phyloP scores from a whole-genome alignment of 805 yeast genomes.

The Novakomyces olei region DNA sequence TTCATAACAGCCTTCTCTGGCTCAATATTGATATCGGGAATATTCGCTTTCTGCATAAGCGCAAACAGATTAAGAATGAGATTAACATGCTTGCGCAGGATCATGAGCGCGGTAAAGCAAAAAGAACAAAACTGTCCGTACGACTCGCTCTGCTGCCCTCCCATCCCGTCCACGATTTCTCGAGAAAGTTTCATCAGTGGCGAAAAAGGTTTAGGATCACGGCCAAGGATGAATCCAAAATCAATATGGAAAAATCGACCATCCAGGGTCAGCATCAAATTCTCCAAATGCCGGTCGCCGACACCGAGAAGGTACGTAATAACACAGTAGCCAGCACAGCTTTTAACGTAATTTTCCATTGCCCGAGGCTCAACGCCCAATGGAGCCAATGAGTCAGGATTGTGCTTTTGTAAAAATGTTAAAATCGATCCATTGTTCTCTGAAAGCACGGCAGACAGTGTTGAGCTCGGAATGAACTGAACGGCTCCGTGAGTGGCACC shows the following conservation, averaged over 20 bases:
- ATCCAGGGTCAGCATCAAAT: constrained; percentile 57
- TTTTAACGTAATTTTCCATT: constrained; percentile 84
- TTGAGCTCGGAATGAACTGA: constrained; percentile 83
- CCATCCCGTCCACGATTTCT: constrained; percentile 94
- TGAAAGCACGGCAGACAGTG: constrained; percentile 56
- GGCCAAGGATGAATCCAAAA: constrained; percentile 87
- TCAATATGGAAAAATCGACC: constrained; percentile 93
- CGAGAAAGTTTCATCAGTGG: constrained; percentile 95
- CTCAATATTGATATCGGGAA: constrained; percentile 72
- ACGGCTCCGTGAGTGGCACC: constrained; percentile 81
- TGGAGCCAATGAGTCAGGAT: constrained; percentile 25
- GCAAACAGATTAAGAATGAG: constrained; percentile 77
- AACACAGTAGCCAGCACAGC: constrained; percentile 91
- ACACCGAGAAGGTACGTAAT: constrained; percentile 86
- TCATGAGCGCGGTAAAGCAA: constrained; percentile 85
- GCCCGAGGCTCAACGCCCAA: constrained; percentile 32
- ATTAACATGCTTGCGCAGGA: constrained; percentile 71
- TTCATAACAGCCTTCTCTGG: constrained; percentile 71
- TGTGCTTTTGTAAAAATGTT: constrained; percentile 43
- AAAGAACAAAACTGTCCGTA: constrained; percentile 72
- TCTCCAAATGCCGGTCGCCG: constrained; percentile 92
- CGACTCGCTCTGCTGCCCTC: constrained; percentile 70
- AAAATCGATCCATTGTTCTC: constrained; percentile 53
- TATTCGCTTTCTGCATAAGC: constrained; percentile 78
- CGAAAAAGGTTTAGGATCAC: constrained; percentile 96